Conservation (phyloP, 345 rosid species). For the Psidium guajava region DNA sequence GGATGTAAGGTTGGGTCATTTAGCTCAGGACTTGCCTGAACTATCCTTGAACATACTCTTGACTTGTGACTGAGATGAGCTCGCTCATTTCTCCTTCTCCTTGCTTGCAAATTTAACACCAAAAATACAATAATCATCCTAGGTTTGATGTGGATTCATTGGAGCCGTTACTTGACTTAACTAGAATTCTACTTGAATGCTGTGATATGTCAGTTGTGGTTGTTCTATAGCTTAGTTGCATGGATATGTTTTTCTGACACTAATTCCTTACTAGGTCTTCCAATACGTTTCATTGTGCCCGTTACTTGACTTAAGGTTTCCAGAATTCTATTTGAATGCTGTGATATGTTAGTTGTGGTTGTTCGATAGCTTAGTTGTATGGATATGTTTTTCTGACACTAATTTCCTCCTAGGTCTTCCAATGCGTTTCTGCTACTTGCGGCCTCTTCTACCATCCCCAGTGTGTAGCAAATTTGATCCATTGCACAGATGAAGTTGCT, state of each 20-base stretch:
- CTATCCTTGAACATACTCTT: not conserved
- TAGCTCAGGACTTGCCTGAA: not conserved
- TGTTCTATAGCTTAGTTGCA: not conserved
- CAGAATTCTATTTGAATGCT: not conserved
- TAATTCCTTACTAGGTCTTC: slow-evolving; percentile 47
- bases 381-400: not conserved
- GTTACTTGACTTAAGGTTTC: not conserved
- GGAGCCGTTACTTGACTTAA: not conserved
- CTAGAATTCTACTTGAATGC: not conserved
- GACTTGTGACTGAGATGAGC: not conserved
- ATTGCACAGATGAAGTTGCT: slow-evolving; percentile 38
- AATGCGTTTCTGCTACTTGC: slow-evolving; percentile 79
- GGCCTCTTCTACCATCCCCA: slow-evolving; percentile 80
- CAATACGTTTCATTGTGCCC: slow-evolving; percentile 29
- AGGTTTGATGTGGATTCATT: not conserved
- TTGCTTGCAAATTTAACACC: not conserved
- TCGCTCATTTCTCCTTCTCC: not conserved
- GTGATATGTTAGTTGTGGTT: not conserved
- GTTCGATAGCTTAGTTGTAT: not conserved
- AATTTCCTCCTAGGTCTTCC: slow-evolving; percentile 47
- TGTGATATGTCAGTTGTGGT: not conserved
- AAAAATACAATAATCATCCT: not conserved
- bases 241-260: not conserved
- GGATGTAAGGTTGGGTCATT: not conserved
- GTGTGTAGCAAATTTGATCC: slow-evolving; percentile 56